Base-by-base conservation (phyloP, 371 early-diverging fungal species). In the Lichtheimia ornata region DNA sequence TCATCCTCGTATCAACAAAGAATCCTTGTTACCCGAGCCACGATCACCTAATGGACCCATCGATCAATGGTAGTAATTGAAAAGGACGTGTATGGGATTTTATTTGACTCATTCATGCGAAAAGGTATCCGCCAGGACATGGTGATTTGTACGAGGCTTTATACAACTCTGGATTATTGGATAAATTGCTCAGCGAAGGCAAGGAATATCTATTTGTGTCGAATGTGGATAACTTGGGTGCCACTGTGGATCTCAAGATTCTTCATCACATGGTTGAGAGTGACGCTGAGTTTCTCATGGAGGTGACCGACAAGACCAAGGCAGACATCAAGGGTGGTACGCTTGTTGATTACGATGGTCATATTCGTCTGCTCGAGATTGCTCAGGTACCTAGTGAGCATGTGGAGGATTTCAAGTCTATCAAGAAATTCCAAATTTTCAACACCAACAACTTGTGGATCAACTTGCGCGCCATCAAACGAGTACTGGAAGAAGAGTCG, bases 291-390 rank as follows among this genome's bases (percentile, higher is more conserved):
- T 99, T 98, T 77, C 77, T 99, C 41, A 99, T 99, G 99, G 99
- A 99, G 81, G 98, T 99, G 18, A 99, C 99, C 6, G 94, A 99
- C 83, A 99, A 99, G 88, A 99, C 99, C 60, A 92, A 97, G 79
- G 97, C 99, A 40, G 99, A 99, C 77, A 93, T 99, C 74, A 99
- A 99, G 87, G 99, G 99, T 62, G 99, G 99, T 60, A 99, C 99
- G 20, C 82, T 99, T 22, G 94, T 99, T 58, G 96, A 99, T 65
- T 98, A 99, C 76, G 94, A 98, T 57, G 98, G 96, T 20, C 82
- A 84, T 49, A 89, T 99, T 59, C 91, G 96, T 52, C 88, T 99
- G 25, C 87, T 99, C 43, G 99, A 99, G 82, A 97, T 99, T 69
- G 99, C 99, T 24, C 99, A 99, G 76, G 99, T 99, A 5, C 99